Conservation (phyloP, 2,329 filamentous ascomycete species). For the Lasiodiplodia theobromae region DNA sequence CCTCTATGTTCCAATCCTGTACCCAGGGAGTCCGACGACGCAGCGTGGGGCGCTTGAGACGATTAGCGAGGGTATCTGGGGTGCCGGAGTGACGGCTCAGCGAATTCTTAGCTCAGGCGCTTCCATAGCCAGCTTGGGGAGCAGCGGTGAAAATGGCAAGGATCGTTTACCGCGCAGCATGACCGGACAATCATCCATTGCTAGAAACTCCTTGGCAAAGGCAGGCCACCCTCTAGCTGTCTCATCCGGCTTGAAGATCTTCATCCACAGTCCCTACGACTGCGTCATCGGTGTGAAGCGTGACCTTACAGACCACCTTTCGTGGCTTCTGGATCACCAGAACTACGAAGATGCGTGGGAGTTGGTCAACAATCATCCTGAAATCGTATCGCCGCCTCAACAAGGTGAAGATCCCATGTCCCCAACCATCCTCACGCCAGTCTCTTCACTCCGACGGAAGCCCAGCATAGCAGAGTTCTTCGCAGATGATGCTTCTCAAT, state of each 20-base stretch:
- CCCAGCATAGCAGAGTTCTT: constrained; percentile 70
- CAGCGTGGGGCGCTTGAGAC: constrained; percentile 79
- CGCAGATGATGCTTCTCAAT: constrained; percentile 71
- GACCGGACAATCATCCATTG: constrained; percentile 32
- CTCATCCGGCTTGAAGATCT: constrained; percentile 76
- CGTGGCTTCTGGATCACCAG: constrained; percentile 83
- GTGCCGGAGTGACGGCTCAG: constrained; percentile 86
- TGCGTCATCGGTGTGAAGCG: constrained; percentile 91
- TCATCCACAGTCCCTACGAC: constrained; percentile 96
- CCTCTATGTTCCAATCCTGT: constrained; percentile 73
- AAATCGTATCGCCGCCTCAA: constrained; percentile 55
- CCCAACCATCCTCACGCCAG: constrained; percentile 50
- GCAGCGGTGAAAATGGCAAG: constrained; percentile 46
- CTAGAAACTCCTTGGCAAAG: constrained; percentile 17
- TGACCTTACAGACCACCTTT: constrained; percentile 82
- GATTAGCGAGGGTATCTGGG: constrained; percentile 82
- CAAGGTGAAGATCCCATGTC: constrained; percentile 48
- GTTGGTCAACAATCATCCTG: constrained; percentile 85
- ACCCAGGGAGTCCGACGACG: constrained; percentile 62
- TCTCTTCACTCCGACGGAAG: constrained; percentile 41
- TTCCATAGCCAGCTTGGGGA: constrained; percentile 66
- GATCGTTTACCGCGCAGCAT: constrained; percentile 24
- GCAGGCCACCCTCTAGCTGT: constrained; percentile 57
- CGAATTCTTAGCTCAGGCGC: constrained; percentile 86
- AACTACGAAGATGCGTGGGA: constrained; percentile 89